Base-by-base conservation (phyloP, 139 green algal species). In the Chlorella vulgaris region DNA sequence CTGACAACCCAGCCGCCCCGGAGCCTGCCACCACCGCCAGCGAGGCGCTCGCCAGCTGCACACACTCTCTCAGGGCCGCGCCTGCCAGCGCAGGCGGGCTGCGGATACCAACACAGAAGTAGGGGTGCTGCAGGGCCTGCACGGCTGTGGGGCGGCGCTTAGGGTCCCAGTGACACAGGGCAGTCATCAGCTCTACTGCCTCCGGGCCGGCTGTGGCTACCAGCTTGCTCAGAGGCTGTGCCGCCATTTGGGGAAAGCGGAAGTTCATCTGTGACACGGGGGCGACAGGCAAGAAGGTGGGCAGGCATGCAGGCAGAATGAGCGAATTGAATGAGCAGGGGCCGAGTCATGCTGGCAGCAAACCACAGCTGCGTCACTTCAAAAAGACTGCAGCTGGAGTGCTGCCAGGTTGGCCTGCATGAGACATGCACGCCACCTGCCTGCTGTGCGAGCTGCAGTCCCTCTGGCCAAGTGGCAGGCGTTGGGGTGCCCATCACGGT, bases 401-500 rank as follows among this genome's bases (percentile, higher is more conserved):
- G n/a, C n/a, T n/a, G 22, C 6, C 3, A 47, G 2, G 28, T 5
- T 4, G 6, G 33, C 1, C 35, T 7, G 2, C 18, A 1, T 6
- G 36, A 36, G 18, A 33, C 35, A 33, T 28, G 6, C 2, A 43
- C 13, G 13, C 10, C 15, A 15, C 62, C 60, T 92, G 97, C 97
- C 66, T 86, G 81, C 3, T 87, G 82, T 35, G 95, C 94, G 53
- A 98, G 91, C 75, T 91, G 89, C 50, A 97, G 67, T 1, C 96
- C 96, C 36, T 98, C 94, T 1, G 94, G 92, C 94, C 95, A 99
- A 1, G 69, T 94, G 63, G 91, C 67, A 39, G 80, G 47, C 0
- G 88, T 98, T 61, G 96, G 96, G 0, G 92, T 96, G 60, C 96
- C 96, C 84, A 98, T 86, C 39, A 98, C 90, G 42, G 51, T 84